Percentiles rank a stretch among this genome's conserved stretches.
Conservation (phyloP, 1,139 yeast genomes). For the Lodderomyces pseudojiufengensis region DNA sequence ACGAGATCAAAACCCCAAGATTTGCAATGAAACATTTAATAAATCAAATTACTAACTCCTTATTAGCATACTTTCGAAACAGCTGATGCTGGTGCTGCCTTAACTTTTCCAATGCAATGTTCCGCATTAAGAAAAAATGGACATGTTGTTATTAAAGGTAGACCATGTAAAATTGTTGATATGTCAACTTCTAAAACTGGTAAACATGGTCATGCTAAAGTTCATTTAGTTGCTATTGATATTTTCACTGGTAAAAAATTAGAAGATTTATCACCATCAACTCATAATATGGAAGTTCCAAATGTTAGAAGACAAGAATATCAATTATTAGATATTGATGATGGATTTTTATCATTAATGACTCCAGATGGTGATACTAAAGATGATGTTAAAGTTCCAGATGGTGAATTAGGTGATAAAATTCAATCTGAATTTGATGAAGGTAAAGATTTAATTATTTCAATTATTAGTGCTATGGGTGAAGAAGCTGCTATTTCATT, state of each 20-base stretch:
- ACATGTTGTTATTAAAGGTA: constrained; percentile 96
- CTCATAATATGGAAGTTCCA: constrained; percentile 99
- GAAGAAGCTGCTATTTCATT: constrained; percentile 97
- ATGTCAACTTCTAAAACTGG: constrained; percentile 99
- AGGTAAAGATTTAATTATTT: constrained; percentile 94
- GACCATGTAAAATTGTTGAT: constrained; percentile 99
- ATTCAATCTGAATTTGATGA: constrained; percentile 91
- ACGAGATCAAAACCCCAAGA: not conserved
- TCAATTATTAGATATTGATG: constrained; percentile 98
- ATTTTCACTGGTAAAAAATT: constrained; percentile 99
- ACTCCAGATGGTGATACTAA: constrained; percentile 96
- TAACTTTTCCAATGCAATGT: constrained; percentile 99
- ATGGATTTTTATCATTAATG: constrained; percentile 96
- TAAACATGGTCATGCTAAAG: constrained; percentile 99
- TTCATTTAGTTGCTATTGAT: constrained; percentile 97
- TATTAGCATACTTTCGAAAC: constrained; percentile 86
- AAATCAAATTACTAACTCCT: too few species aligned
- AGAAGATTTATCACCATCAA: constrained; percentile 99
- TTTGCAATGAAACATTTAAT: too few species aligned
- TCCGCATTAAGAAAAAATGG: constrained; percentile 99
- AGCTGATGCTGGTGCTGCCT: constrained; percentile 99
- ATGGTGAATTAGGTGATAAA: constrained; percentile 93
- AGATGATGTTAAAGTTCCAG: constrained; percentile 98
- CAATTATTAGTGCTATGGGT: constrained; percentile 97
- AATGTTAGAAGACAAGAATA: constrained; percentile 91